Evolutionary conservation across 805 yeast genomes (phyloP).

Genomic region (Sugiyamaella floridensis): DNA sequence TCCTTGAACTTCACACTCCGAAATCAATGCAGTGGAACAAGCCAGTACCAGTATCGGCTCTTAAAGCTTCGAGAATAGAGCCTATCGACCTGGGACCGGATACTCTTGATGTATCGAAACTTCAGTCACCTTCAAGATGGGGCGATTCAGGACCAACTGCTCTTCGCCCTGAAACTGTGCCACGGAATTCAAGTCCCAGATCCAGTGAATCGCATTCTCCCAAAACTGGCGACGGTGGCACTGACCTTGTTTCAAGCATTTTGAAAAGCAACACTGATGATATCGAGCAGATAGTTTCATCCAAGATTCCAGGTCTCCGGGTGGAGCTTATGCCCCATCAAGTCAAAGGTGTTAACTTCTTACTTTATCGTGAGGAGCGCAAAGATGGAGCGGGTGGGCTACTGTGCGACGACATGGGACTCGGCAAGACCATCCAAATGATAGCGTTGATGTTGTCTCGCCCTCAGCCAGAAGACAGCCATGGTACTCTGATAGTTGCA

Average conservation of each 20-base stretch:
- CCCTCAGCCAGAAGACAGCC: slow-evolving; percentile 4
- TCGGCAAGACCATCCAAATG: slow-evolving; percentile 80
- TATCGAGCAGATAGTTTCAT: slow-evolving; percentile 1
- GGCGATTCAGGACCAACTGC: background rate
- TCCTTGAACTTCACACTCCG: slow-evolving; percentile 23
- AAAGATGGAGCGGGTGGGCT: slow-evolving; percentile 33
- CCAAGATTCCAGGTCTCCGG: slow-evolving; percentile 32
- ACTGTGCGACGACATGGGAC: slow-evolving; percentile 87
- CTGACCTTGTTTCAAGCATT: background rate
- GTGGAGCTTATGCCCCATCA: slow-evolving; percentile 40
- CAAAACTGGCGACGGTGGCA: background rate
- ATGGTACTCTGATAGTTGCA: slow-evolving; percentile 36
- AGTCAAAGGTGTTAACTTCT: slow-evolving; percentile 38
- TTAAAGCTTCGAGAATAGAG: slow-evolving; percentile 5
- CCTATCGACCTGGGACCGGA: background rate
- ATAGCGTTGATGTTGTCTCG: slow-evolving; percentile 52
- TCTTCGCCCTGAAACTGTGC: background rate
- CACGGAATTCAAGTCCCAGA: background rate
- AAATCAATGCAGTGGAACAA: slow-evolving; percentile 20
- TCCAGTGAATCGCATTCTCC: background rate
- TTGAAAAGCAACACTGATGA: slow-evolving; percentile 3
- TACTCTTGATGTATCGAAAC: background rate
- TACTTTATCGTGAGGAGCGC: slow-evolving; percentile 41
- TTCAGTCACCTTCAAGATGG: background rate
- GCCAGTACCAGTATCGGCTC: slow-evolving; percentile 9